These are phyloP conservation scores for Monilinia vaccinii-corymbosi DNA, from an alignment of 2,329 filamentous ascomycete species.

Conservation along the genomic window DNA sequence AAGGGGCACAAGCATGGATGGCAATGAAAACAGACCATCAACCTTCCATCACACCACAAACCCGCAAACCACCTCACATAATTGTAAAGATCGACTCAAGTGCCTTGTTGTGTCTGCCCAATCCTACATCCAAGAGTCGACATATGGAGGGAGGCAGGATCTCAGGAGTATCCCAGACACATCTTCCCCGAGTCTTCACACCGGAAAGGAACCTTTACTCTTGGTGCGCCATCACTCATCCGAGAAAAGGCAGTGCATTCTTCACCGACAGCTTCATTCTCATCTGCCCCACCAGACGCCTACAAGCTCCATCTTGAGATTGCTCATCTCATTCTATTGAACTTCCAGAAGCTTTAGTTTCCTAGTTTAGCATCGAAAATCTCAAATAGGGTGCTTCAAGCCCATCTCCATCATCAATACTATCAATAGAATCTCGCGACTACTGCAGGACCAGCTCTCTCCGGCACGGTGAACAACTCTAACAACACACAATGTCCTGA, in stretches of 20 bases:
- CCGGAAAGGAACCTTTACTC: background rate
- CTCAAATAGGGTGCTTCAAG: background rate
- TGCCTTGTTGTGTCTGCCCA: background rate
- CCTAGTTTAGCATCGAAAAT: background rate
- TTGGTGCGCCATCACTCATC: background rate
- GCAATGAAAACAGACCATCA: background rate
- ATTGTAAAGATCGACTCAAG: background rate
- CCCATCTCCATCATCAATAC: background rate
- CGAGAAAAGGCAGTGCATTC: background rate
- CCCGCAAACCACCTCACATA: background rate
- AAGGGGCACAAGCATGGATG: background rate
- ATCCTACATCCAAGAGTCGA: background rate
- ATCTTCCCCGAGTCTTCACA: background rate
- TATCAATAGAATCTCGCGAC: background rate
- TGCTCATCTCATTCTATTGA: constrained; percentile 6
- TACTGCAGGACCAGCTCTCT: background rate
- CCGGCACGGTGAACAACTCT: background rate
- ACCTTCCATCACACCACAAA: background rate
- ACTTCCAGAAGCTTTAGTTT: background rate
- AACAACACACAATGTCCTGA: background rate
- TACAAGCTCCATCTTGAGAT: background rate
- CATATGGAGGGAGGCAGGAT: background rate
- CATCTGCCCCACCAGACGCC: background rate
- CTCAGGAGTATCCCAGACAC: background rate
- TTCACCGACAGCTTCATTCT: background rate